Evolutionary conservation across 1,284 basidiomycete species (phyloP).

Genomic region (Ceratobasidium sp.): DNA sequence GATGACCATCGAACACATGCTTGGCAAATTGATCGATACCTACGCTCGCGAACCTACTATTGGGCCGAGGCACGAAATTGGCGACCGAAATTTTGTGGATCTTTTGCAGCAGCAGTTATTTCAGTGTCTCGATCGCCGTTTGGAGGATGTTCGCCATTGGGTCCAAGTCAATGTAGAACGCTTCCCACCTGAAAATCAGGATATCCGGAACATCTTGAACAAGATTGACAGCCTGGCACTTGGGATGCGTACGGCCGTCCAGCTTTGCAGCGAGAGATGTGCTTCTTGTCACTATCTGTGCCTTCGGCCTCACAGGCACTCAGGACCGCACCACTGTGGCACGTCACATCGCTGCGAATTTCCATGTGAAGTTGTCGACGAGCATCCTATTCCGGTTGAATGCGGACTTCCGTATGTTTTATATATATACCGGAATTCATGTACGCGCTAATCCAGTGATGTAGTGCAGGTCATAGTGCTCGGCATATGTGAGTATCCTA

Average conservation of each 20-base stretch:
- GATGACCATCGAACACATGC: neutral
- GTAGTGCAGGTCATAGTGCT: slow-evolving; percentile 61
- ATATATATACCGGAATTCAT: neutral
- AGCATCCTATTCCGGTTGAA: slow-evolving; percentile 31
- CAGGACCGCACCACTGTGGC: slow-evolving; percentile 35
- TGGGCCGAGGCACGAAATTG: neutral
- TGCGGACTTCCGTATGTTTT: slow-evolving; percentile 58
- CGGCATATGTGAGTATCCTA: slow-evolving; percentile 56
- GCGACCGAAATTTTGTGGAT: slow-evolving; percentile 8
- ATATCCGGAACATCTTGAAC: slow-evolving; percentile 29
- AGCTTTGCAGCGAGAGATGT: slow-evolving; percentile 37
- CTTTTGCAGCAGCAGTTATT: slow-evolving; percentile 8
- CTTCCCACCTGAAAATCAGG: slow-evolving; percentile 36
- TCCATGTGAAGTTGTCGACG: slow-evolving; percentile 37
- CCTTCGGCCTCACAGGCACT: slow-evolving; percentile 28
- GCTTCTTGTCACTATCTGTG: slow-evolving; percentile 34
- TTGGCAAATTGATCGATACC: neutral
- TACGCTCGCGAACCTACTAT: neutral
- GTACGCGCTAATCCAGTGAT: neutral
- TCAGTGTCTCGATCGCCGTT: slow-evolving; percentile 9
- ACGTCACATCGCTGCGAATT: slow-evolving; percentile 38
- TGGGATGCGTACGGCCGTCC: slow-evolving; percentile 20
- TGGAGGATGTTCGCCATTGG: slow-evolving; percentile 37
- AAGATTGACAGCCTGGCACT: slow-evolving; percentile 20
- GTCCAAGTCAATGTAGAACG: slow-evolving; percentile 35